Evolutionary conservation across 768 basidiomycete genomes (phyloP), one percentile per base, ranked within the genome.

Genomic region (Russula sp.): DNA sequence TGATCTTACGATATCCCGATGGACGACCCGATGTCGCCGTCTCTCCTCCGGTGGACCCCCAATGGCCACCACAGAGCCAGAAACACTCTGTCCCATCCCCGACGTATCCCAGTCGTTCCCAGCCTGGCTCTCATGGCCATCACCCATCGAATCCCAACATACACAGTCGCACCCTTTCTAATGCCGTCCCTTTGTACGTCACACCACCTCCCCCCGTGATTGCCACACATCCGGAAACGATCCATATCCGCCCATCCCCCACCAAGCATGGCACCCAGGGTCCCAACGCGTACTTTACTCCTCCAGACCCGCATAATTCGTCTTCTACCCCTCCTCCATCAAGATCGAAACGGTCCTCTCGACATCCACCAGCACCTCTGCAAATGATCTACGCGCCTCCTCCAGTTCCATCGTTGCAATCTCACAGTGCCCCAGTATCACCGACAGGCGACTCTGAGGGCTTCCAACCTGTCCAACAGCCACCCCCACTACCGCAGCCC

Each of bases 1-100:
- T 90, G 85, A 73, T 89, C 61, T 73, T 90, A 67, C 81, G 81
- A 58, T 90, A 84, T 70, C 77, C 75, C 22, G 83, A 87, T 69
- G 87, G 88, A n/a, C 46, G 66, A 42, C 63, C 65, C 18, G 65
- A 66, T 45, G 53, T 65, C 4, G 29, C 66, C 10, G 59, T 66
- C 35, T 58, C 66, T 13, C 39, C 39, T 41, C 2, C 13, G 3
- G 34, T 9, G 2, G 16, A 49, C 16, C 0, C 32, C 8, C 50
- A n/a, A 29, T 65, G 63, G 63, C 32, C 34, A 7, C 25, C 60
- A 41, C 55, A 38, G 8, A 14, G 22, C 48, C 48, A 58, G 29
- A 61, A 55, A 14, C 38, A 34, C 3, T 6, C 25, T 7, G 10
- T 25, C 25, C 32, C 53, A 14, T 56, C 43, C 9, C 29, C 41